phyloP scores from a whole-genome alignment of 2,329 filamentous ascomycete genomes.

The Chrysosporium queenslandicum region DNA sequence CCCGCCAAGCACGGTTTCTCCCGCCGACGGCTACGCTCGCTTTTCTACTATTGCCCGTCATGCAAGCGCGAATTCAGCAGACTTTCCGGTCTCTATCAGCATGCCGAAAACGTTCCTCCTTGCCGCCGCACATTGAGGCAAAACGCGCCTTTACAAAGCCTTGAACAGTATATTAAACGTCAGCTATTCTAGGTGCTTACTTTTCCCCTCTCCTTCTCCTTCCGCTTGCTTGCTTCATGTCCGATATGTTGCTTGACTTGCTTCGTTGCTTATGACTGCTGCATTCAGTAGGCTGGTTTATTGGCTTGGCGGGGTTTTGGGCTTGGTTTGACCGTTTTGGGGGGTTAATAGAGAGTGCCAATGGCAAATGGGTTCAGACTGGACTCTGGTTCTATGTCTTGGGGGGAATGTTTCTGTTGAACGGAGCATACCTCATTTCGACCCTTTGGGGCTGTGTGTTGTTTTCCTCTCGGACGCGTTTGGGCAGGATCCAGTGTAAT shows the following conservation, averaged over 20 bases:
- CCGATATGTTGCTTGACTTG: too few species aligned
- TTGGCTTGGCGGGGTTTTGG: too few species aligned
- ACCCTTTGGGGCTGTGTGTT: too few species aligned
- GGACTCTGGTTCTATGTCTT: background rate
- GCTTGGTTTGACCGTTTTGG: too few species aligned
- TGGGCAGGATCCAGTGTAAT: too few species aligned
- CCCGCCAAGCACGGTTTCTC: background rate
- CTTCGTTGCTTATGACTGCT: too few species aligned
- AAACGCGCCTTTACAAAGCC: background rate
- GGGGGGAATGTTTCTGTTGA: too few species aligned
- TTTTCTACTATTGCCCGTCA: conserved; percentile 16
- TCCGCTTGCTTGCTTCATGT: background rate
- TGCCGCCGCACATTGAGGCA: background rate
- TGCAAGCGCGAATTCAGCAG: conserved; percentile 16
- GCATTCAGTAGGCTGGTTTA: too few species aligned
- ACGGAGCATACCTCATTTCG: too few species aligned
- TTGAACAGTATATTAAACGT: conserved; percentile 1
- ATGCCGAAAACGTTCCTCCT: conserved; percentile 16
- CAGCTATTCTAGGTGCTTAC: background rate
- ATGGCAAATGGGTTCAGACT: too few species aligned
- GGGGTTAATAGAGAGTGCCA: too few species aligned
- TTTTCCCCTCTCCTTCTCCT: background rate
- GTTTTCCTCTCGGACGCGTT: too few species aligned
- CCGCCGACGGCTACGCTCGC: background rate
- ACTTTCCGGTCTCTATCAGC: conserved; percentile 19